Percentiles rank a stretch among this genome's conserved stretches.
phyloP scores from a whole-genome alignment of 2,329 filamentous ascomycete species.

The Geoglossum cookeanum region DNA sequence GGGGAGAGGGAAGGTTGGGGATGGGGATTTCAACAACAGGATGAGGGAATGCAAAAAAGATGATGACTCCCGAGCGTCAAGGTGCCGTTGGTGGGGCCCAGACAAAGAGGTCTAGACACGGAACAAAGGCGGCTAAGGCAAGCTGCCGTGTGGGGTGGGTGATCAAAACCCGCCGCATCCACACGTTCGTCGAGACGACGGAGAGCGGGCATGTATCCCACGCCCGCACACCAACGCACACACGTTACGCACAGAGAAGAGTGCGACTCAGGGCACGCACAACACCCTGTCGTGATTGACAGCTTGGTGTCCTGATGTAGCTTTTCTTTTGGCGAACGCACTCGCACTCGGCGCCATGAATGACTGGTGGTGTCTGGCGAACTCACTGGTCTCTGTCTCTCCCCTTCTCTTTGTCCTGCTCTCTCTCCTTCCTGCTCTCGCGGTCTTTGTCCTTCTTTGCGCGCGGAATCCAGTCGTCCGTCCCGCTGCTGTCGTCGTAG shows the following conservation, averaged over 20 bases:
- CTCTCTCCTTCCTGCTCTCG: background rate
- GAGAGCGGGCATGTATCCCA: background rate
- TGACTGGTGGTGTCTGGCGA: background rate
- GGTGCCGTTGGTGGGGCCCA: background rate
- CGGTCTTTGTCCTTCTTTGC: background rate
- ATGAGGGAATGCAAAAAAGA: background rate
- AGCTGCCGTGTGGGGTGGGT: background rate
- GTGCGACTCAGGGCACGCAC: background rate
- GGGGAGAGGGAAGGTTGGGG: background rate
- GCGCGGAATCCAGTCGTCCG: constrained; percentile 16
- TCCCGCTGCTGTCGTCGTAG: constrained; percentile 19
- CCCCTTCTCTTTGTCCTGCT: background rate
- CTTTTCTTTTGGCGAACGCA: background rate
- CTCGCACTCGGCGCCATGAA: background rate
- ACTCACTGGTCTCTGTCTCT: background rate
- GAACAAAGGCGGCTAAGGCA: background rate
- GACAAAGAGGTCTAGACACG: background rate
- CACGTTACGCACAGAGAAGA: background rate
- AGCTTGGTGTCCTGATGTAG: background rate
- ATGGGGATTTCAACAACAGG: background rate
- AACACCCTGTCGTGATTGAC: background rate
- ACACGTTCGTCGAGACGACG: background rate
- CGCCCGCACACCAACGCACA: background rate
- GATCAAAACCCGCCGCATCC: background rate
- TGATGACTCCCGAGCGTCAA: background rate